phyloP scores from a whole-genome alignment of 768 basidiomycete species.

The Russula earlei region DNA sequence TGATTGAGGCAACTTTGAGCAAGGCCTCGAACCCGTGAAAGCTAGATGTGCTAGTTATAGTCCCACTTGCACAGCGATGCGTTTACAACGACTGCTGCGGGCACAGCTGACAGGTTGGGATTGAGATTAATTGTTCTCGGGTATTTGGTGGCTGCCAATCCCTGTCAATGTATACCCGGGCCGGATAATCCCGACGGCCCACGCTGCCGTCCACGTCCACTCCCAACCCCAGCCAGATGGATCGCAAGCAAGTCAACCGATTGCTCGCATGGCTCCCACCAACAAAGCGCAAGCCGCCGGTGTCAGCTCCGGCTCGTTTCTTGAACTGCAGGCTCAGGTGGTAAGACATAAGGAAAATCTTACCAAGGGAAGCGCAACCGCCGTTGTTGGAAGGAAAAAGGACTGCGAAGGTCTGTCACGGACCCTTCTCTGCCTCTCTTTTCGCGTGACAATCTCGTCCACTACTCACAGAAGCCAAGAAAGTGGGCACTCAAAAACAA shows the following conservation, averaged over 20 bases:
- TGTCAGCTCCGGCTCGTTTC: conserved; percentile 63
- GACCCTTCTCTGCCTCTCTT: background rate
- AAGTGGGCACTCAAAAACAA: conserved; percentile 71
- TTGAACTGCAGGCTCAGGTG: conserved; percentile 65
- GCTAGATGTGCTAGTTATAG: background rate
- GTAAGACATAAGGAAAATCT: conserved; percentile 50
- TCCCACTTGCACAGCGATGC: background rate
- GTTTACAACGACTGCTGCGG: background rate
- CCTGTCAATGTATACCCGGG: too few relatives aligned
- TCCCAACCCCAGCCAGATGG: too few relatives aligned
- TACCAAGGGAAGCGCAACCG: conserved; percentile 42
- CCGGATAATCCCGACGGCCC: background rate
- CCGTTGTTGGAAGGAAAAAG: conserved; percentile 53
- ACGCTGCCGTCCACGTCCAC: background rate
- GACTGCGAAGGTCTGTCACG: conserved; percentile 54
- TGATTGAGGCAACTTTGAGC: background rate
- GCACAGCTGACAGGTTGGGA: background rate
- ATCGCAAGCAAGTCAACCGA: too few relatives aligned
- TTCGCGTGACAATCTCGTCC: background rate
- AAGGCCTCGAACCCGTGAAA: background rate
- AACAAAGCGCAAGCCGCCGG: conserved; percentile 61
- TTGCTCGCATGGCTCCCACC: conserved; percentile 34
- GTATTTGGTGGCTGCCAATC: too few relatives aligned
- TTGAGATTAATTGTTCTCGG: too few relatives aligned
- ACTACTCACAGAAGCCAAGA: conserved; percentile 51